phyloP scores from a whole-genome alignment of 176 grass and related monocot genomes.

The Chrysopogon serrulatus region DNA sequence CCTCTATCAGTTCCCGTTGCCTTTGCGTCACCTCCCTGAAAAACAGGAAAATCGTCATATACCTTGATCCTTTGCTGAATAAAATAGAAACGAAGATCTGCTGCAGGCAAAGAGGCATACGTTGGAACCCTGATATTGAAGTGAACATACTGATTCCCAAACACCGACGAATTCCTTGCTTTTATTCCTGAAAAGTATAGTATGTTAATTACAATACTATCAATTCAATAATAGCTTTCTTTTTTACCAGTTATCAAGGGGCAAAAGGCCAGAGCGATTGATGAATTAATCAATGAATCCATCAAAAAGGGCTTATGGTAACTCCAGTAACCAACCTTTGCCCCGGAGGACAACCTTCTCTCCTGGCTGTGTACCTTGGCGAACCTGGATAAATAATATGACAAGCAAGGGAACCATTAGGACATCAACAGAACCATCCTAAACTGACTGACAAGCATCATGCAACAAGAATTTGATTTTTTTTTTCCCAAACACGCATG shows the following conservation, averaged over 20 bases:
- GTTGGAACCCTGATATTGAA: conserved; percentile 74
- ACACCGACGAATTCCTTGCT: conserved; percentile 42
- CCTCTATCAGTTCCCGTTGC: conserved; percentile 64
- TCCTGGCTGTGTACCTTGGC: conserved; percentile 83
- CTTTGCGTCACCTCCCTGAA: conserved; percentile 64
- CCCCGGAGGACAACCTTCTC: conserved; percentile 80
- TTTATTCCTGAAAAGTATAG: conserved; percentile 67
- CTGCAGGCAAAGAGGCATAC: conserved; percentile 31
- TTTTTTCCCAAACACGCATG: no score
- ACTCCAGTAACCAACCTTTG: conserved; percentile 56
- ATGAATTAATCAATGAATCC: not conserved
- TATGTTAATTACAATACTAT: not conserved
- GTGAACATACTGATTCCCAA: conserved; percentile 86
- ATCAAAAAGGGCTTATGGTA: not conserved
- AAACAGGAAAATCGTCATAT: not conserved
- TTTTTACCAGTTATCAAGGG: not conserved
- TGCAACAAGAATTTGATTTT: not conserved
- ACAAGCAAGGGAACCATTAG: not conserved
- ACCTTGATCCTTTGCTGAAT: not conserved
- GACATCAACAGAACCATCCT: not conserved
- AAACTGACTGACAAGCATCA: not conserved
- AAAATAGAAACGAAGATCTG: not conserved
- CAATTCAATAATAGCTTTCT: not conserved
- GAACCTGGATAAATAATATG: conserved; percentile 47
- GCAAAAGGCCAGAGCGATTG: conserved; percentile 4